These are phyloP conservation scores for Puya raimondii DNA, from an alignment of 176 grass and related monocot species.

Conservation along the genomic window DNA sequence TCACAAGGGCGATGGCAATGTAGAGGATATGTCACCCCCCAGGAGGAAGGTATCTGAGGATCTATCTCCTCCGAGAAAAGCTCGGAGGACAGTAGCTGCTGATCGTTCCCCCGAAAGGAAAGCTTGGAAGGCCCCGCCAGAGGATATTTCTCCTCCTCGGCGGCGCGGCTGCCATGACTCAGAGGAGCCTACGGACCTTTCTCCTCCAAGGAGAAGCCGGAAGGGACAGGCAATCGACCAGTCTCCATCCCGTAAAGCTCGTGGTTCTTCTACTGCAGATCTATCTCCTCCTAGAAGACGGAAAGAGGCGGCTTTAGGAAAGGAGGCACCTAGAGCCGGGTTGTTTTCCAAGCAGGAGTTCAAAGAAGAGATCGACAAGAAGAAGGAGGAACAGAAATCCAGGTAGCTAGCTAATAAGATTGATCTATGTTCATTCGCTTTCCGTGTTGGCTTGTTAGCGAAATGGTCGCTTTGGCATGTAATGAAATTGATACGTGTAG, in stretches of 20 bases:
- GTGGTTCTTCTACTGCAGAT: conserved; percentile 6
- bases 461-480: conserved; percentile 13
- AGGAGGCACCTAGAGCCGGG: conserved; percentile 40
- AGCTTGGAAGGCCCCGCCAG: background rate
- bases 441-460: conserved; percentile 11
- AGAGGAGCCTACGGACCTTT: conserved; percentile 27
- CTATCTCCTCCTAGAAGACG: conserved; percentile 52
- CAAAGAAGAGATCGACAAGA: conserved; percentile 60
- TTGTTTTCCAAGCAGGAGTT: conserved; percentile 61
- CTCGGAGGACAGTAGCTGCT: background rate
- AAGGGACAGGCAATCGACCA: conserved; percentile 34
- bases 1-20: background rate
- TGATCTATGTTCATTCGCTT: background rate
- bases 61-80: conserved; percentile 1
- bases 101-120: background rate
- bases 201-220: conserved; percentile 12
- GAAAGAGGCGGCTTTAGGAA: conserved; percentile 34
- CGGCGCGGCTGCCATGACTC: conserved; percentile 4
- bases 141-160: conserved; percentile 20
- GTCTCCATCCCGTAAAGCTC: conserved; percentile 20
- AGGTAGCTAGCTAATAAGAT: conserved; percentile 30
- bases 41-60: background rate
- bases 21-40: conserved; percentile 31
- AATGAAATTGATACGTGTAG: conserved; percentile 34
- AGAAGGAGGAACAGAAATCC: conserved; percentile 49